Evolutionary conservation across 257 asterid species (phyloP), one percentile per base, ranked within the genome.

Genomic region (Thymus mandschuricus): DNA sequence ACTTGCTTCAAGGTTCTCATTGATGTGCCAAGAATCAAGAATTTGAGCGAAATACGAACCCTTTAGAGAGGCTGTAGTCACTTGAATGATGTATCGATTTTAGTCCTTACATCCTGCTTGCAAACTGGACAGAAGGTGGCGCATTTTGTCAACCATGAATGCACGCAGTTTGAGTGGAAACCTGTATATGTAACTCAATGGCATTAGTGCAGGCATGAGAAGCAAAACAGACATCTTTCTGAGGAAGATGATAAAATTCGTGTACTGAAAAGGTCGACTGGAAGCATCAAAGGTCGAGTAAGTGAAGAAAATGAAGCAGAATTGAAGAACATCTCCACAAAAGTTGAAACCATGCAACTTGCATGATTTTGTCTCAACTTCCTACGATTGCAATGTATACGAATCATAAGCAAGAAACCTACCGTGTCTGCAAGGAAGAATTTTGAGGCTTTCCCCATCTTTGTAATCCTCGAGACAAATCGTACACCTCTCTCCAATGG

Each of bases 341-440:
- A 61, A 61, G 3, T 21, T 3, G 13, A 61, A n/a, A 33, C 15
- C 34, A 15, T 61, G 51, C 1, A 3, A 61, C 27, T 8, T 11
- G 65, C 45, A 12, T 33, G 63, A 30, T 57, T 57, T 59, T 33
- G 46, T 40, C 13, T 60, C 43, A 27, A 34, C 31, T 11, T 64
- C 58, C 52, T 44, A 40, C 8, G 1, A 7, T 48, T 40, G 8
- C 35, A 41, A 15, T 73, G 3, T 4, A 21, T 10, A 54, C 3
- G 29, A 56, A 54, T 6, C 27, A 64, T 10, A 49, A 49, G 69
- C 41, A 55, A 7, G 56, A 64, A 38, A 64, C 15, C 33, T 64
- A 76, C 81, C 76, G 11, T 76, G 81, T 27, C 68, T 57, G 45
- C 81, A 76, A 44, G 76, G 81, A 70, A 76, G 81, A 70, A 76